phyloP scores from a whole-genome alignment of 345 rosid genomes.

The Garcia nutans region DNA sequence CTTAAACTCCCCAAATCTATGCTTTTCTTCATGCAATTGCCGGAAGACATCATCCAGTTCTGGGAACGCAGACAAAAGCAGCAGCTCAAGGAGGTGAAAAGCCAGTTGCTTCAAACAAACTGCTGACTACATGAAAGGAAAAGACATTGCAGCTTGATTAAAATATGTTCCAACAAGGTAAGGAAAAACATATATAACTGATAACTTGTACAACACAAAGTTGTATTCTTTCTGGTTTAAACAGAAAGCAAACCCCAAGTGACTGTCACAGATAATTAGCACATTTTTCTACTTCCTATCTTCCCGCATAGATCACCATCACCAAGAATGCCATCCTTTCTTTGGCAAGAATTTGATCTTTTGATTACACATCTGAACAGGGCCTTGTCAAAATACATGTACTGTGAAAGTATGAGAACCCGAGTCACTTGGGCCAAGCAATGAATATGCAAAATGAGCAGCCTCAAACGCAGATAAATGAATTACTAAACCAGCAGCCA shows the following conservation, averaged over 20 bases:
- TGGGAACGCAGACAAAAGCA: conserved; percentile 71
- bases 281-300: not conserved
- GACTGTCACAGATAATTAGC: not conserved
- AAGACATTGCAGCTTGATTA: conserved; percentile 12
- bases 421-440: too few species aligned
- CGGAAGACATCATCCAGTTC: conserved; percentile 65
- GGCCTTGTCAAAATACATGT: too few species aligned
- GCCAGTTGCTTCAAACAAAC: conserved; percentile 77
- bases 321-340: not conserved
- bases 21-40: conserved; percentile 68
- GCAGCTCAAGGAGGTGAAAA: conserved; percentile 71
- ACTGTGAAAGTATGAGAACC: too few species aligned
- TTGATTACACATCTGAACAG: too few species aligned
- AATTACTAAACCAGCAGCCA: not conserved
- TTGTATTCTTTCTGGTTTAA: not conserved
- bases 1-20: conserved; percentile 64
- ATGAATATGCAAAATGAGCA: too few species aligned
- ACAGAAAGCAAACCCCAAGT: not conserved
- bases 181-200: not conserved
- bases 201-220: not conserved
- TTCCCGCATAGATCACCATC: not conserved
- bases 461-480: too few species aligned
- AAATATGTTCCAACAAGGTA: not conserved
- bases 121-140: conserved; percentile 55
- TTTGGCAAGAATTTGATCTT: not conserved